phyloP scores from a whole-genome alignment of 179 eudicot species.

The Drosera spatulata region DNA sequence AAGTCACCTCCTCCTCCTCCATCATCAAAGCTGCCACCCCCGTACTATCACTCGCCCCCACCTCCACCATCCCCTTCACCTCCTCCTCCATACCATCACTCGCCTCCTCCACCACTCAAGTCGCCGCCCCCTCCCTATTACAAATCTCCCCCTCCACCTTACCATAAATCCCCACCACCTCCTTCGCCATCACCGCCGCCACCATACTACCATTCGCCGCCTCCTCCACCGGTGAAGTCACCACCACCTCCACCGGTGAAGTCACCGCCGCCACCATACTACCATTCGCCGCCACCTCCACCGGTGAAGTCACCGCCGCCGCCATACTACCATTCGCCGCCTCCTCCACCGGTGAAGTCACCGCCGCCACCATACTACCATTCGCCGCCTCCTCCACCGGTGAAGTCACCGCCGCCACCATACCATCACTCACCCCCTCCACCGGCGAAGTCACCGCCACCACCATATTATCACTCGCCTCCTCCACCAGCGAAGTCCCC shows the following conservation, averaged over 20 bases:
- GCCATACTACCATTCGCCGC: no score
- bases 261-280: no score
- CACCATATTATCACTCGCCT: conserved; percentile 2
- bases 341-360: no score
- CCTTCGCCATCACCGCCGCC: no score
- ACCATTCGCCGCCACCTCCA: no score
- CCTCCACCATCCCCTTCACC: no score
- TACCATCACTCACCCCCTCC: neutral
- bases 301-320: no score
- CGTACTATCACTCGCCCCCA: no score
- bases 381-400: neutral
- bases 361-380: neutral
- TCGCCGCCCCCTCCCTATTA: neutral
- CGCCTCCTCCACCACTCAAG: neutral
- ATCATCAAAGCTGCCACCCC: no score
- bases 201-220: neutral
- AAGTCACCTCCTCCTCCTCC: no score
- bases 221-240: neutral
- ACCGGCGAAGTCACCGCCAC: neutral
- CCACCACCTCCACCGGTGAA: no score
- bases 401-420: neutral
- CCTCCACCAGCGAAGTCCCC: neutral
- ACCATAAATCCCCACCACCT: no score
- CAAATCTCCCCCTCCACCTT: neutral
- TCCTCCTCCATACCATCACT: neutral